Conservation (phyloP, 306 rosid species). For the Glycine soja region DNA sequence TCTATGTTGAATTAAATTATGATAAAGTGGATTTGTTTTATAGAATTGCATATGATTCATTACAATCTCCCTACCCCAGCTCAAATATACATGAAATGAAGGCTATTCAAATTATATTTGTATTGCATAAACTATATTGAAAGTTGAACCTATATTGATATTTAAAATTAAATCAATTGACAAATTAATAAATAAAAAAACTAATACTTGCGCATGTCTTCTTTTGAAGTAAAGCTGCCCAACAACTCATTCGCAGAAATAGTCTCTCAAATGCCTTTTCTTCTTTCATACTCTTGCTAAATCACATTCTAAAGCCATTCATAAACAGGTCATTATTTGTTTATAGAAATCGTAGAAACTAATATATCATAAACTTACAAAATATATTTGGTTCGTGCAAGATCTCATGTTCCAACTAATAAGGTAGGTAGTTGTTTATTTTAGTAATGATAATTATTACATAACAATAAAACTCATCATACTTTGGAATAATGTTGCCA, state of each 20-base stretch:
- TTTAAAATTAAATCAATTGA: neutral
- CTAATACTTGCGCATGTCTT: conserved; percentile 5
- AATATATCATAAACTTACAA: neutral
- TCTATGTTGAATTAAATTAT: too few species aligned
- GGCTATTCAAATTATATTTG: too few species aligned
- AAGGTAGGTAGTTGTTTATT: neutral
- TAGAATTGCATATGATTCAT: too few species aligned
- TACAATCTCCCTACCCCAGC: too few species aligned
- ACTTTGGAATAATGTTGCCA: neutral
- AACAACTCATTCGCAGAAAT: conserved; percentile 36
- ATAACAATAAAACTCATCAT: neutral
- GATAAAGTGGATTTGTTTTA: too few species aligned
- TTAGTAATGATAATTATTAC: neutral
- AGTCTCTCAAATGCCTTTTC: conserved; percentile 24
- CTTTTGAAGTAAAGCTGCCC: conserved; percentile 45
- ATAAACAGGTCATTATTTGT: conserved; percentile 2
- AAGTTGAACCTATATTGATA: too few species aligned
- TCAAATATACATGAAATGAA: too few species aligned
- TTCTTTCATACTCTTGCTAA: conserved; percentile 36
- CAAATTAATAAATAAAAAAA: neutral
- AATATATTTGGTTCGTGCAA: neutral
- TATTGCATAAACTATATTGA: too few species aligned
- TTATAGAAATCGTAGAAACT: conserved; percentile 15
- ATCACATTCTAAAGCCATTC: conserved; percentile 22
- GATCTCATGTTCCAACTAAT: neutral